These are phyloP conservation scores for Trypanosoma lewisi DNA, from an alignment of 208 protist species.

Conservation along the genomic window DNA sequence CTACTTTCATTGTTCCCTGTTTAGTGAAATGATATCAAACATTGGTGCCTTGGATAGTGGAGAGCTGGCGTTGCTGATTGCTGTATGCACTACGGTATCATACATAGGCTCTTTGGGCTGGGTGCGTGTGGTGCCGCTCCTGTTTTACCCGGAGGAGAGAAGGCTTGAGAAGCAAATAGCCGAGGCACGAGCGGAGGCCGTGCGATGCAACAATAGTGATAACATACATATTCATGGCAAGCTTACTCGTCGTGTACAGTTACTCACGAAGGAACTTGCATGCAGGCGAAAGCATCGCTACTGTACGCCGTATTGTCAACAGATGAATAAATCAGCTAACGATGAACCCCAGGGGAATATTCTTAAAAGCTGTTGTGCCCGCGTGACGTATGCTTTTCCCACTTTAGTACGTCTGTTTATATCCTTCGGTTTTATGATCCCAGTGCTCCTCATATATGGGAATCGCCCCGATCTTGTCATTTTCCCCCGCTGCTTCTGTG, in stretches of 20 bases:
- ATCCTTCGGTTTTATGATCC: constrained; percentile 31
- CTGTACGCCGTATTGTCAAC: constrained; percentile 6
- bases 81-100: constrained; percentile 28
- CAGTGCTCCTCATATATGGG: constrained; percentile 25
- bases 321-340: background rate
- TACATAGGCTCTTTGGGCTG: constrained; percentile 41
- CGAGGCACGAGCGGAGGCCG: constrained; percentile 35
- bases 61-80: constrained; percentile 28
- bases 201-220: constrained; percentile 27
- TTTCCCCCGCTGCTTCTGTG: constrained; percentile 19
- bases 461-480: constrained; percentile 21
- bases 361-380: background rate
- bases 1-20: background rate
- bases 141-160: constrained; percentile 48
- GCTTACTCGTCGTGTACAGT: constrained; percentile 26
- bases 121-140: constrained; percentile 31
- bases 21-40: background rate
- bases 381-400: constrained; percentile 21
- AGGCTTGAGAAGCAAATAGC: constrained; percentile 36
- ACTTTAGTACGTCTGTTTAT: constrained; percentile 36
- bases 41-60: constrained; percentile 9
- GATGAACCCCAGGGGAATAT: background rate
- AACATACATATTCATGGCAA: constrained; percentile 42
- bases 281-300: constrained; percentile 28
- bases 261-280: constrained; percentile 34